Base-by-base conservation (phyloP, 139 green algal species). In the Chara braunii region DNA sequence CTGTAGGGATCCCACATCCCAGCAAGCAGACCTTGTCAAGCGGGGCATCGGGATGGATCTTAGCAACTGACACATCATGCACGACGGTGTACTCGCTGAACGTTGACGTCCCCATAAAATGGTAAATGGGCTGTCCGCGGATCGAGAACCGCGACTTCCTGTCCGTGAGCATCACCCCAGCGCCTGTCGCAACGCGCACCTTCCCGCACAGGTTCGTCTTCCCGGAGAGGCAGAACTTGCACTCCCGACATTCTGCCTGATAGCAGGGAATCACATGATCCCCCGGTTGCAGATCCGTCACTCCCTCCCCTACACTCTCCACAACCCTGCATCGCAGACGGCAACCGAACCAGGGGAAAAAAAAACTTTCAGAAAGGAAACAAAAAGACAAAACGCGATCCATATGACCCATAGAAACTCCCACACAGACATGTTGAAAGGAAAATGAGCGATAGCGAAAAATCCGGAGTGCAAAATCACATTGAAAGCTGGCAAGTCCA, bases 31-130 rank as follows among this genome's bases (percentile, higher is more conserved):
- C 81, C 81, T 90, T 80, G 7, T 79, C 62, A 1, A 83, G 70
- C 22, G 69, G 43, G 43, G 68, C 68, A 7, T 51, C 18, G 1
- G 36, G 44, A 56, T 81, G 74, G 59, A 84, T 75, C 60, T 83
- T 83, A 1, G 78, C 78, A 9, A 74, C 68, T 2, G 71, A 78
- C 1, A 83, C 60, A 0, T 95, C 91, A 57, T 96, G 89, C 26
- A 97, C 79, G 28, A 99, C 94, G 0, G 93, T 95, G 84, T 97
- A 99, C 84, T 99, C 85, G 3, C 77, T 78, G 64, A 99, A 99
- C 18, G 94, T 99, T 51, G 76, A 89, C 43, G 89, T 97, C 58
- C 94, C 94, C 93, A 99, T 99, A 62, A 98, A 99, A 81, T 99
- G 94, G 74, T 84, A 98, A 48, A 99, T 86, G 33, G 83, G 82